Evolutionary conservation across 1,139 yeast genomes (phyloP).

Genomic region (Yamadazyma conglobata): DNA sequence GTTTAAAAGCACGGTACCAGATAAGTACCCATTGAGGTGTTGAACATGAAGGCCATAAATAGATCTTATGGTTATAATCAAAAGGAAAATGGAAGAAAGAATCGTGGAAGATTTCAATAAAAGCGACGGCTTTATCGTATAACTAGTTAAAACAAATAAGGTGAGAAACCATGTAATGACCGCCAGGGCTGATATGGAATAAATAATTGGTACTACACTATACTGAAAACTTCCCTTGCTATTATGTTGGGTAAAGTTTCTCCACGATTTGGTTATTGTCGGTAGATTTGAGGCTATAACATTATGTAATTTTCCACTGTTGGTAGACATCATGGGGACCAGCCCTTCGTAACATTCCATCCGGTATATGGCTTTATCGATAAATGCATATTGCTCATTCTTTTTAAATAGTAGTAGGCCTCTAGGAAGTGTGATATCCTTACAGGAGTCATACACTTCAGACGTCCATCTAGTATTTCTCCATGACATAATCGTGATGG

Average conservation of each 20-base stretch:
- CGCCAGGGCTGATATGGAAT: conserved; percentile 61
- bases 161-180: conserved; percentile 65
- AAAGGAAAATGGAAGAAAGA: conserved; percentile 52
- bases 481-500: conserved; percentile 37
- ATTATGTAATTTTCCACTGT: conserved; percentile 31
- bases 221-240: conserved; percentile 47
- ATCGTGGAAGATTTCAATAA: conserved; percentile 44
- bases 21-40: conserved; percentile 53
- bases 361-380: conserved; percentile 25
- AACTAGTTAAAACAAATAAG: conserved; percentile 59
- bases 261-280: conserved; percentile 39
- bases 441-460: conserved; percentile 31
- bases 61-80: conserved; percentile 47
- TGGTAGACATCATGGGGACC: conserved; percentile 44
- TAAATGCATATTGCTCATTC: conserved; percentile 18
- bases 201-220: conserved; percentile 58
- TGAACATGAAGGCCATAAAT: conserved; percentile 45
- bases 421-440: conserved; percentile 24
- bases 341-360: conserved; percentile 36
- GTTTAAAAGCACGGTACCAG: conserved; percentile 49
- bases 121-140: conserved; percentile 51
- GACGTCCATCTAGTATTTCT: conserved; percentile 25
- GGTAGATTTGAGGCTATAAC: conserved; percentile 34
- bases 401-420: conserved; percentile 36
- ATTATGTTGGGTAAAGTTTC: conserved; percentile 25